Percentiles rank a stretch among this genome's conserved stretches.
phyloP scores from a whole-genome alignment of 768 basidiomycete species.

The Lactarius sp. region DNA sequence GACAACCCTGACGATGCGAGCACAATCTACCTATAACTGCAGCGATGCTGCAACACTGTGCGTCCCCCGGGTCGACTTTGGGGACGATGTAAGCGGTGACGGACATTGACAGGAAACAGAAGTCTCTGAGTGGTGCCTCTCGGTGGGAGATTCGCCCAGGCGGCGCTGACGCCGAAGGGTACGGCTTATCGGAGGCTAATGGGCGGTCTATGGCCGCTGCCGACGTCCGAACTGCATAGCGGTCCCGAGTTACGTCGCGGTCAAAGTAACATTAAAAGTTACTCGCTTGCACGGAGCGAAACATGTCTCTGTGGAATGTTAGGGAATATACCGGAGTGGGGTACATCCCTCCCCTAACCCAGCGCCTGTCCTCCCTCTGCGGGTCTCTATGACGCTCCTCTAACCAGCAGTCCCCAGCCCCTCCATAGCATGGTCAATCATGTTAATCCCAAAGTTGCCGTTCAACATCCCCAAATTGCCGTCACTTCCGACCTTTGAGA shows the following conservation, averaged over 20 bases:
- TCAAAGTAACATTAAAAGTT: neutral
- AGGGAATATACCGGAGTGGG: neutral
- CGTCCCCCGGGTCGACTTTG: too few relatives aligned
- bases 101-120: too few relatives aligned
- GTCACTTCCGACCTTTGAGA: conserved; percentile 8
- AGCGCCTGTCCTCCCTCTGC: neutral
- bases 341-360: neutral
- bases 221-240: too few relatives aligned
- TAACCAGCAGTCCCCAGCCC: neutral
- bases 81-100: too few relatives aligned
- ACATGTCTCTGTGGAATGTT: neutral
- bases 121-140: too few relatives aligned
- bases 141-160: too few relatives aligned
- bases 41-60: too few relatives aligned
- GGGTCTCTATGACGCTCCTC: neutral
- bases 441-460: conserved; percentile 8
- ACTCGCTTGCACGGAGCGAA: neutral
- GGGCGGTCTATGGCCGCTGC: too few relatives aligned
- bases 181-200: too few relatives aligned
- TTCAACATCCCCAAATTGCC: neutral
- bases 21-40: too few relatives aligned
- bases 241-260: neutral
- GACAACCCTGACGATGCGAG: too few relatives aligned
- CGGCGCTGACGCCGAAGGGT: too few relatives aligned
- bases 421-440: neutral